phyloP scores from a whole-genome alignment of 163 green algal genomes.

The Chloromonas sp. region DNA sequence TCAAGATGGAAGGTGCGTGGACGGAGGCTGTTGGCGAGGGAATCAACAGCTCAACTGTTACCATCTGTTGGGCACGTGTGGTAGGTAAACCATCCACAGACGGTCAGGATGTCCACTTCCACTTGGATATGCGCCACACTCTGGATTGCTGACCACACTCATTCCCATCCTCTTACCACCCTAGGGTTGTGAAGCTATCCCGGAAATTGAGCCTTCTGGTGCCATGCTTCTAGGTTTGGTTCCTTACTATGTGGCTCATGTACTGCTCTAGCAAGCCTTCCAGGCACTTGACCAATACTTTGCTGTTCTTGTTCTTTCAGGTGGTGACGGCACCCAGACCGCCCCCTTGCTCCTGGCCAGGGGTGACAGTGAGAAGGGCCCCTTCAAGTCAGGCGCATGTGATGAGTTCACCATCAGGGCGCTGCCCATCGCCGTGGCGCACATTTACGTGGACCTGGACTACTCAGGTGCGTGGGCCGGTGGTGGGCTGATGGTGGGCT shows the following conservation, averaged over 20 bases:
- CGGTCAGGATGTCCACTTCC: too few relatives aligned
- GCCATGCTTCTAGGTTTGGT: too few relatives aligned
- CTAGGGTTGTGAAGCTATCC: too few relatives aligned
- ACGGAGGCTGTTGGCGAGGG: background rate
- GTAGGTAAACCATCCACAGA: too few relatives aligned
- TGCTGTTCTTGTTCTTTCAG: background rate
- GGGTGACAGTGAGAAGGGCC: background rate
- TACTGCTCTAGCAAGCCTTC: too few relatives aligned
- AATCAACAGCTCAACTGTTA: background rate
- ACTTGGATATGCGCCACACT: too few relatives aligned
- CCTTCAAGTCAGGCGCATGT: background rate
- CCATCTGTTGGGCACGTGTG: too few relatives aligned
- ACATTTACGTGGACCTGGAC: background rate
- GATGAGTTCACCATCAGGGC: background rate
- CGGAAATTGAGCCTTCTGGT: too few relatives aligned
- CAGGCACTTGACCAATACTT: background rate
- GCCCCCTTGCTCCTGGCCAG: background rate
- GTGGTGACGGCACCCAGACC: background rate
- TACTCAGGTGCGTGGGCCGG: background rate
- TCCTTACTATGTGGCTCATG: too few relatives aligned
- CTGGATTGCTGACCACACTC: too few relatives aligned
- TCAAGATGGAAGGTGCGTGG: slow-evolving; percentile 2
- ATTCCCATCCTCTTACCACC: too few relatives aligned
- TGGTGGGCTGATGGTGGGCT: too few relatives aligned
- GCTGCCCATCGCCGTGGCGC: background rate